Conservation (phyloP, 2,329 filamentous ascomycete genomes). For the Fusarium clavum region DNA sequence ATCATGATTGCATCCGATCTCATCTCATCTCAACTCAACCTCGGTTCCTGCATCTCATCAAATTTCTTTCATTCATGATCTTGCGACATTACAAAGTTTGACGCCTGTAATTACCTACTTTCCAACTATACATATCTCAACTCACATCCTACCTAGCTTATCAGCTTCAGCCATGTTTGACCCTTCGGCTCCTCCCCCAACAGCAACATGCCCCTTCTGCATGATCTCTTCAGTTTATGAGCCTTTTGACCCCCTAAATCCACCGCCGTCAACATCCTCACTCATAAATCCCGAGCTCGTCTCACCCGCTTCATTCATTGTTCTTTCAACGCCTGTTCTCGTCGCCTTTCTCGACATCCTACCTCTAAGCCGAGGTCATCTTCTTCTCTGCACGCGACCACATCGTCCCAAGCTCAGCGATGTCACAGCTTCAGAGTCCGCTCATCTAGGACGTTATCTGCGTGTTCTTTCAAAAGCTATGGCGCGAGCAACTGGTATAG, state of each 20-base stretch:
- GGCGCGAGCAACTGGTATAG: constrained; percentile 73
- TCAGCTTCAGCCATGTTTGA: constrained; percentile 49
- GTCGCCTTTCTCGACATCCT: constrained; percentile 94
- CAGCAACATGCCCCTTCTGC: constrained; percentile 70
- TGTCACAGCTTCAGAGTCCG: constrained; percentile 70
- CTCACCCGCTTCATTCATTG: constrained; percentile 67
- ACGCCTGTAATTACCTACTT: no score
- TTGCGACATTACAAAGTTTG: constrained; percentile 14
- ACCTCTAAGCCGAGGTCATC: constrained; percentile 84
- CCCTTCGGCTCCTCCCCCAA: constrained; percentile 49
- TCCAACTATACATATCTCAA: no score
- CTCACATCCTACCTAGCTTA: no score
- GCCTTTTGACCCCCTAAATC: constrained; percentile 58
- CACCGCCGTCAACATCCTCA: constrained; percentile 54
- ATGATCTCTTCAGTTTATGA: constrained; percentile 64
- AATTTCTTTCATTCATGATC: constrained; percentile 24
- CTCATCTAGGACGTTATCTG: constrained; percentile 75
- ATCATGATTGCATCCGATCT: constrained; percentile 14
- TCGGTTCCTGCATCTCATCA: constrained; percentile 23
- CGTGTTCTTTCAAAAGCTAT: constrained; percentile 80
- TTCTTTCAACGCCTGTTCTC: constrained; percentile 81
- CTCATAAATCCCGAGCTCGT: constrained; percentile 51
- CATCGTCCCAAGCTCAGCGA: constrained; percentile 85
- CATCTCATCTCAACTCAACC: constrained; percentile 22
- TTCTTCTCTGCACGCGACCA: constrained; percentile 81